A percentile compares a stretch with the other conserved stretches of the same genome.
Evolutionary conservation across 768 basidiomycete genomes (phyloP).

Genomic region (Amanita muscaria): DNA sequence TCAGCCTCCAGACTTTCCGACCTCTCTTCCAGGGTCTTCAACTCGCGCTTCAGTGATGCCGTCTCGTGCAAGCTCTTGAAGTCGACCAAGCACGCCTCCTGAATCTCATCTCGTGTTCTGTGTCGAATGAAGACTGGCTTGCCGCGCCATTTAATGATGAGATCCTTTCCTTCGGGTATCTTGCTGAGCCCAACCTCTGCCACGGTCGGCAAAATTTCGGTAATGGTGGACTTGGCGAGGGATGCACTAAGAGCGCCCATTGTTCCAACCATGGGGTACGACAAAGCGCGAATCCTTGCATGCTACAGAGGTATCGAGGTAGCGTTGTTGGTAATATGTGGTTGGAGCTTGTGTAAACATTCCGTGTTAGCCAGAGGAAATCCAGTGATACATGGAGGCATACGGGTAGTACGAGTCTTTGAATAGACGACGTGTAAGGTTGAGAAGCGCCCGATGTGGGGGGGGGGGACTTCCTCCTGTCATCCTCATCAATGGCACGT

Average conservation of each 20-base stretch:
- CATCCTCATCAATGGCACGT: too few relatives aligned
- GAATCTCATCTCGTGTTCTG: slow-evolving; percentile 83
- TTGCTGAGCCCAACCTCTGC: slow-evolving; percentile 81
- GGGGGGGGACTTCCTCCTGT: too few relatives aligned
- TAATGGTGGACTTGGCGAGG: slow-evolving; percentile 86
- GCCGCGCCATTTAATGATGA: slow-evolving; percentile 98
- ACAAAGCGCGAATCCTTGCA: slow-evolving; percentile 65
- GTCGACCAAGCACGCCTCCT: slow-evolving; percentile 79
- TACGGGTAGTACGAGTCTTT: too few relatives aligned
- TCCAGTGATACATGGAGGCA: too few relatives aligned
- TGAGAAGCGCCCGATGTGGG: too few relatives aligned
- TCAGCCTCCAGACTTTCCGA: too few relatives aligned
- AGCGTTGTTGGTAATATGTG: slow-evolving; percentile 52
- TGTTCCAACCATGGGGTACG: slow-evolving; percentile 87
- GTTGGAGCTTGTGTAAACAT: too few relatives aligned
- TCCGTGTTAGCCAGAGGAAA: too few relatives aligned
- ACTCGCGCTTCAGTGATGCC: too few relatives aligned
- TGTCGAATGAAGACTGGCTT: slow-evolving; percentile 99
- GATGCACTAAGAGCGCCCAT: slow-evolving; percentile 92
- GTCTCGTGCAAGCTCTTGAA: too few relatives aligned
- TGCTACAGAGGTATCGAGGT: slow-evolving; percentile 68
- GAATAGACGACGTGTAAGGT: too few relatives aligned
- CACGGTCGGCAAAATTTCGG: slow-evolving; percentile 94
- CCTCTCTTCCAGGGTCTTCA: too few relatives aligned
- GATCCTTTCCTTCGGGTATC: slow-evolving; percentile 97